phyloP scores from a whole-genome alignment of 2,329 filamentous ascomycete species.

The Claviceps pazoutovae region DNA sequence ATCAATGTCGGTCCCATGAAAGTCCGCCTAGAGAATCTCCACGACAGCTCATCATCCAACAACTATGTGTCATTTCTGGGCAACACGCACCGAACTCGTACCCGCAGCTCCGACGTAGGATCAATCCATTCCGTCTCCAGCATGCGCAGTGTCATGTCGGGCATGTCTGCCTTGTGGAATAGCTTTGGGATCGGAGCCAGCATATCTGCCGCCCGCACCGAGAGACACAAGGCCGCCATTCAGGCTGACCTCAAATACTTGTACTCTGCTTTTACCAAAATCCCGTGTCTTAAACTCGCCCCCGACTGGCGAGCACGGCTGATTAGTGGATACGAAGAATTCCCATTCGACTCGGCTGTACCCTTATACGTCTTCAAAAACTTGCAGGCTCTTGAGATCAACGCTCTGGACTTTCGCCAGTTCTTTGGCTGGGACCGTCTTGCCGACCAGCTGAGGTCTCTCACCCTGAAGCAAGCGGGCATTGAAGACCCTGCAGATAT shows the following conservation, averaged over 20 bases:
- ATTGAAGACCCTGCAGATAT: slow-evolving; percentile 85
- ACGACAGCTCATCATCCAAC: slow-evolving; percentile 70
- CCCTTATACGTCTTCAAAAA: slow-evolving; percentile 98
- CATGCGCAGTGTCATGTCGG: slow-evolving; percentile 92
- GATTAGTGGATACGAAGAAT: slow-evolving; percentile 91
- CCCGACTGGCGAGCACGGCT: slow-evolving; percentile 87
- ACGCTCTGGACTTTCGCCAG: slow-evolving; percentile 88
- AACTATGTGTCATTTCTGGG: slow-evolving; percentile 95
- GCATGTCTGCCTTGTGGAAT: slow-evolving; percentile 87
- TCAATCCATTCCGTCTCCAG: slow-evolving; percentile 94
- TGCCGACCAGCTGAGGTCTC: slow-evolving; percentile 77
- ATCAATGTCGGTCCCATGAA: slow-evolving; percentile 94
- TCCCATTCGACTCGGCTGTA: slow-evolving; percentile 93
- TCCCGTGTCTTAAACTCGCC: slow-evolving; percentile 76
- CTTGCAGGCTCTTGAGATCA: slow-evolving; percentile 81
- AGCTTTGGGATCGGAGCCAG: slow-evolving; percentile 71
- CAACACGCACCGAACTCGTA: slow-evolving; percentile 62
- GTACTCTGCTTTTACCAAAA: slow-evolving; percentile 97
- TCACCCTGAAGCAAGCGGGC: slow-evolving; percentile 76
- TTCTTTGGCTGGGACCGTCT: slow-evolving; percentile 96
- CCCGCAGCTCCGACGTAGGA: slow-evolving; percentile 66
- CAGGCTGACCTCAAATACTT: slow-evolving; percentile 87
- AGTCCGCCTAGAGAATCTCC: slow-evolving; percentile 84
- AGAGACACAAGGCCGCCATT: slow-evolving; percentile 76
- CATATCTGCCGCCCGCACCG: slow-evolving; percentile 67